Percentiles rank a stretch among this genome's conserved stretches.
Conservation (phyloP, 176 grass and related monocot genomes). For the Raddia guianensis region DNA sequence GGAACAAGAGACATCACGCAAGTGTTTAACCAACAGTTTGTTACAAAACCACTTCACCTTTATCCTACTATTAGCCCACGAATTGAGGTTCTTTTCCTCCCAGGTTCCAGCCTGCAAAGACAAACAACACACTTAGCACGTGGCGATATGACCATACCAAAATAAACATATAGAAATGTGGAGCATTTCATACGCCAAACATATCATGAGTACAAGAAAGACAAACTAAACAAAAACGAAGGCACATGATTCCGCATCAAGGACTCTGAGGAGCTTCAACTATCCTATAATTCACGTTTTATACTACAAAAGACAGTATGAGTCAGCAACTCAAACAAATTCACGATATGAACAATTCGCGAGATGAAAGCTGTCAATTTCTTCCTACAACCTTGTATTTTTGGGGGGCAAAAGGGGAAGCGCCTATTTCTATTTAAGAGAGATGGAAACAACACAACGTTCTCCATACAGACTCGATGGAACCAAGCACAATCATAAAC, state of each 20-base stretch:
- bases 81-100: constrained; percentile 96
- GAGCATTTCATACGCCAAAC: neutral
- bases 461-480: too few relatives aligned
- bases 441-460: too few relatives aligned
- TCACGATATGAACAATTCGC: neutral
- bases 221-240: neutral
- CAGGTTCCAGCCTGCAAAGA: constrained; percentile 91
- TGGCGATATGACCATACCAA: neutral
- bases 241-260: neutral
- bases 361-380: neutral
- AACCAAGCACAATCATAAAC: too few relatives aligned
- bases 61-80: constrained; percentile 87
- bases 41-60: constrained; percentile 54
- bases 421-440: too few relatives aligned
- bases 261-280: neutral
- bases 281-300: neutral
- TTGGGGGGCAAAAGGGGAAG: too few relatives aligned
- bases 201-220: neutral
- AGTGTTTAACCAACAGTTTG: neutral
- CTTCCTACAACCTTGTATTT: neutral
- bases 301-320: neutral
- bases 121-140: neutral
- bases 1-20: neutral
- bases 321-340: neutral
- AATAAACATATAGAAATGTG: neutral